These are phyloP conservation scores for Blumeriella jaapii DNA, from an alignment of 2,329 filamentous ascomycete species.

Conservation along the genomic window DNA sequence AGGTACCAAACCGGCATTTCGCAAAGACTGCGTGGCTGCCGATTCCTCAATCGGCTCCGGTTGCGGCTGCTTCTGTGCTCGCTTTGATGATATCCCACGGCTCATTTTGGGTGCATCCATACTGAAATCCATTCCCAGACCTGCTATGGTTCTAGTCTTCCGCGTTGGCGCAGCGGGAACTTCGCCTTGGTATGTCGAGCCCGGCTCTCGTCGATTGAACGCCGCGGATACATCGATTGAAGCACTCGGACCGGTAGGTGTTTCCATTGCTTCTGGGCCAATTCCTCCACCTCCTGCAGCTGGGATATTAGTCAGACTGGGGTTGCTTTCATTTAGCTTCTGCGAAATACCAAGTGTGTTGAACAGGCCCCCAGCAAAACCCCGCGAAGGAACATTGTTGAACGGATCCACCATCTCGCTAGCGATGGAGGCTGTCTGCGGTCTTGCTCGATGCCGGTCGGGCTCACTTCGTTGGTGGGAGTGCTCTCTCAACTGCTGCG, in stretches of 20 bases:
- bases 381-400: conserved; percentile 23
- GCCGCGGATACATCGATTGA: conserved; percentile 27
- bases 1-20: conserved; percentile 17
- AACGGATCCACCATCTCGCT: conserved; percentile 27
- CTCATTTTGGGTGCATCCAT: conserved; percentile 28
- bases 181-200: conserved; percentile 27
- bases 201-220: conserved; percentile 22
- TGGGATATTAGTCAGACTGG: conserved; percentile 26
- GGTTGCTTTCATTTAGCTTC: conserved; percentile 28
- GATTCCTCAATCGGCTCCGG: conserved; percentile 24
- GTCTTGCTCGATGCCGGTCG: conserved; percentile 19
- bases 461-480: conserved; percentile 15
- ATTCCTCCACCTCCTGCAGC: conserved; percentile 23
- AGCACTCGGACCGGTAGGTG: conserved; percentile 42
- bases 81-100: conserved; percentile 25
- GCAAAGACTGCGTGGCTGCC: conserved; percentile 17
- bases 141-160: conserved; percentile 25
- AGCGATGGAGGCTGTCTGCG: conserved; percentile 17
- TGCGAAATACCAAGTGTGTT: conserved; percentile 23
- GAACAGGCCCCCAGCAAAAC: conserved; percentile 25
- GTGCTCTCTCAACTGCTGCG: conserved; percentile 18
- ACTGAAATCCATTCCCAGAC: conserved; percentile 27
- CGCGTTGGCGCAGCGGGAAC: conserved; percentile 37
- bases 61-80: conserved; percentile 19
- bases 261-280: conserved; percentile 49